Base-by-base conservation (phyloP, 768 basidiomycete species). In the Amanita exitialis region DNA sequence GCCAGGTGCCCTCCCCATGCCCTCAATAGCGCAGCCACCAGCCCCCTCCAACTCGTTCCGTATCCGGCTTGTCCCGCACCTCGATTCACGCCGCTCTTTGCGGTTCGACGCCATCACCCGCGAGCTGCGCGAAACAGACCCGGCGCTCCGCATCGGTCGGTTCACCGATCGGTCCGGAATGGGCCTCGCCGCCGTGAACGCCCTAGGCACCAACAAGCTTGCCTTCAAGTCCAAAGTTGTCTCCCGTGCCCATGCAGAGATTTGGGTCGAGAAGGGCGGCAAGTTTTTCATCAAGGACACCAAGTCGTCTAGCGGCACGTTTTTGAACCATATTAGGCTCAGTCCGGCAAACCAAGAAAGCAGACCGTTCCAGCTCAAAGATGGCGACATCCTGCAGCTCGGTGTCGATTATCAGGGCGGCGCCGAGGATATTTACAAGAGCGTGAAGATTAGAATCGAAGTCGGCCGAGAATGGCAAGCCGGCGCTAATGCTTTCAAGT, bases 381-480 rank as follows among this genome's bases (percentile, higher is more conserved):
- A 97, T 54, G 95, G 95, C 1, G 94, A 97, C 68, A 77, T 97
- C 25, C 68, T 98, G 16, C 95, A 97, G 67, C 80, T 97, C 0
- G 94, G 95, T 2, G 91, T 98, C 23, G 94, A 98, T 64, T 99
- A 96, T 67, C 94, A 97, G 65, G 95, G 95, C 5, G 95, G 95
- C 0, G 81, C 89, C 6, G 93, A 97, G 70, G 94, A 97, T 66
- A 92, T 95, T 47, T 97, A 95, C 67, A 87, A 96, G 69, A 90
- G 88, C 53, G 90, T 98, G 53, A 97, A 95, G 78, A 96, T 99
- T 63, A 77, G 89, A 57, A 73, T 97, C 46, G 95, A 99, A 68
- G 66, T 97, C 15, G 76, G 76, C 2, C 70, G 94, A 54, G 93
- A 93, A 64, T 97, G 93, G 95, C 92, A 96, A 64, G 71, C 82